Evolutionary conservation across 192 early-diverging fungal genomes (phyloP).

Genomic region (Rhizophlyctis rosea): DNA sequence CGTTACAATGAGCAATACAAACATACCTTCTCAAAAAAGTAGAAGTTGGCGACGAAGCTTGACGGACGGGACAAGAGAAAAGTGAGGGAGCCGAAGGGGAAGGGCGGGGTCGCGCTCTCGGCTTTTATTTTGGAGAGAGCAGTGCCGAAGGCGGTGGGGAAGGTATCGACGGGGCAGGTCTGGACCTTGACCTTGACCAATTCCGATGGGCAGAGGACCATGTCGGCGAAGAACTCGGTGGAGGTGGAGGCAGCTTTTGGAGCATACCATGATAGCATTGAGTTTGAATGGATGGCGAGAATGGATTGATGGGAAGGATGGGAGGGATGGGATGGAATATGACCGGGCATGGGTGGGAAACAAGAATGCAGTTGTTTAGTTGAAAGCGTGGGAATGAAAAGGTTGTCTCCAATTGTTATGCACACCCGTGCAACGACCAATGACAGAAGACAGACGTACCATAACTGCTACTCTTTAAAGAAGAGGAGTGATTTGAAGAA

Average conservation of each 20-base stretch:
- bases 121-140: slow-evolving; percentile 45
- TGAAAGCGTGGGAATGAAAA: no score
- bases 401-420: no score
- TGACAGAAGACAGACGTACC: no score
- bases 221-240: slow-evolving; percentile 79
- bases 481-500: no score
- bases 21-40: slow-evolving; percentile 67
- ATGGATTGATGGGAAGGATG: no score
- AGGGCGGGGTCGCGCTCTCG: slow-evolving; percentile 55
- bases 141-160: slow-evolving; percentile 63
- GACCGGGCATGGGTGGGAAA: no score
- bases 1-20: slow-evolving; percentile 32
- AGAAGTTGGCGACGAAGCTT: slow-evolving; percentile 85
- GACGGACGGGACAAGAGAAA: slow-evolving; percentile 83
- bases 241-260: slow-evolving; percentile 72
- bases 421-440: no score
- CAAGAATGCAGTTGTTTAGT: no score
- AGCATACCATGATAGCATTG: no score
- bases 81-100: slow-evolving; percentile 45
- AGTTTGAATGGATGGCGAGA: no score
- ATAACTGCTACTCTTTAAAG: no score
- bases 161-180: slow-evolving; percentile 68
- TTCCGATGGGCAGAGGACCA: slow-evolving; percentile 81
- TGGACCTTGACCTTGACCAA: slow-evolving; percentile 86
- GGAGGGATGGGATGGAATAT: no score